phyloP scores from a whole-genome alignment of 1,284 basidiomycete genomes.

The Cutaneotrichosporon cutaneum region DNA sequence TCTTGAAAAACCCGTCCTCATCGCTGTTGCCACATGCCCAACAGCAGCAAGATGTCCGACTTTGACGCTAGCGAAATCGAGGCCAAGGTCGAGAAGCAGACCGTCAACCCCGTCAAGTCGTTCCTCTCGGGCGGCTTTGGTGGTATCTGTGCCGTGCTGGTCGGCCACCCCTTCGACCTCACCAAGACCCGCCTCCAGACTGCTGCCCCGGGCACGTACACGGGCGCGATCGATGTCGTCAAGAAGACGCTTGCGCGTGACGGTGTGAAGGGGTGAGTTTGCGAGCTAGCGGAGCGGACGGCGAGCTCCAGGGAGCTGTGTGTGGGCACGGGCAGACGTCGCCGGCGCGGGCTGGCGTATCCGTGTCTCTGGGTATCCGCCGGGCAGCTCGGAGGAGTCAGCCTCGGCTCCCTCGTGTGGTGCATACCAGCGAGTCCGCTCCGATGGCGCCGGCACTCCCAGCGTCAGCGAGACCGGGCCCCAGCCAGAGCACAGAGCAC shows the following conservation, averaged over 20 bases:
- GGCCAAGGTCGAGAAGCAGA: constrained; percentile 34
- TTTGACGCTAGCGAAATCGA: constrained; percentile 33
- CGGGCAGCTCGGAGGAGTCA: no score
- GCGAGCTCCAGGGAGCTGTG: not conserved
- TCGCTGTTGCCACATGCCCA: not conserved
- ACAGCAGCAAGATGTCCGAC: constrained; percentile 45
- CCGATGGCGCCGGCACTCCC: no score
- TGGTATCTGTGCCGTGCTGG: constrained; percentile 57
- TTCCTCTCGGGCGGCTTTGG: constrained; percentile 91
- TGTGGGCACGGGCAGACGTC: no score
- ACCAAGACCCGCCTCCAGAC: constrained; percentile 97
- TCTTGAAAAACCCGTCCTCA: not conserved
- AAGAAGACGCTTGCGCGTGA: constrained; percentile 84
- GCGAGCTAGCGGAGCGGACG: not conserved
- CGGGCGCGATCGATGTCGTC: constrained; percentile 89
- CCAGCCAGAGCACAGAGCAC: no score
- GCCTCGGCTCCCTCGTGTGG: no score
- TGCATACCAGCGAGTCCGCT: no score
- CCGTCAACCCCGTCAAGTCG: constrained; percentile 62
- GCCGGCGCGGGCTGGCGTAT: no score
- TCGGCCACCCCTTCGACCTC: constrained; percentile 96
- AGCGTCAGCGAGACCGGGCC: no score
- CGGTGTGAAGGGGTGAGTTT: constrained; percentile 76
- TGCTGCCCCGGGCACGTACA: constrained; percentile 84
- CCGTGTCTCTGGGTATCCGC: no score